Conservation (phyloP, 148 eudicot genomes). For the Diospyros lotus region DNA sequence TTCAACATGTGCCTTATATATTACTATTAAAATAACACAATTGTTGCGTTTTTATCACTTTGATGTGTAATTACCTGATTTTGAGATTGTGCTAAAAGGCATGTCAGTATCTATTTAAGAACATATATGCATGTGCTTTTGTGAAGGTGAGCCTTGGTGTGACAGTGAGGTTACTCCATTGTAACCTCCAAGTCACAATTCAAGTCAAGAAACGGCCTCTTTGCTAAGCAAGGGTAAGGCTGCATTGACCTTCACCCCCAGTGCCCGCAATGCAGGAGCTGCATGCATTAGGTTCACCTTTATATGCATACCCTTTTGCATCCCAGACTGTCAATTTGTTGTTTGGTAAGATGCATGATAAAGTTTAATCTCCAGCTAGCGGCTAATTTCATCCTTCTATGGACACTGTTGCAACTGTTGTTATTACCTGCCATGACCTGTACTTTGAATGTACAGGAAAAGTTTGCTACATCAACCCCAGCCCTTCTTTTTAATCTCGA, state of each 20-base stretch:
- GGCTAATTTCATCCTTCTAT: not conserved
- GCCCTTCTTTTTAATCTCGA: constrained; percentile 90
- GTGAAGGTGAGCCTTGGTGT: not conserved
- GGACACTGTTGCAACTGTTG: not conserved
- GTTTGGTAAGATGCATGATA: not conserved
- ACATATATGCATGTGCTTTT: no score
- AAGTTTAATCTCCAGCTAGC: not conserved
- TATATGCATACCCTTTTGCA: not conserved
- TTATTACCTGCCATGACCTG: not conserved
- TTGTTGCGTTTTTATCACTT: not conserved
- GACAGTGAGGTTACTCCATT: no score
- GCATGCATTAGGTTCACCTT: not conserved
- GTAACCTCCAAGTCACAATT: no score
- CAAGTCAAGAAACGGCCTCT: no score
- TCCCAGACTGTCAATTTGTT: not conserved
- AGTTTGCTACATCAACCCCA: constrained; percentile 79
- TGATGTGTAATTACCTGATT: constrained; percentile 1
- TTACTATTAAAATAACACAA: no score
- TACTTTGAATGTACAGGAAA: constrained; percentile 56
- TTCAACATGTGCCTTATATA: not conserved
- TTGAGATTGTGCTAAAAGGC: not conserved
- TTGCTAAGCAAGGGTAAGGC: no score
- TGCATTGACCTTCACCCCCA: no score
- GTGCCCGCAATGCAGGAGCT: no score
- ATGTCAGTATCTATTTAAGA: no score